Base-by-base conservation (phyloP, 1,139 yeast genomes). In the Pneumocystis oryctolagi region DNA sequence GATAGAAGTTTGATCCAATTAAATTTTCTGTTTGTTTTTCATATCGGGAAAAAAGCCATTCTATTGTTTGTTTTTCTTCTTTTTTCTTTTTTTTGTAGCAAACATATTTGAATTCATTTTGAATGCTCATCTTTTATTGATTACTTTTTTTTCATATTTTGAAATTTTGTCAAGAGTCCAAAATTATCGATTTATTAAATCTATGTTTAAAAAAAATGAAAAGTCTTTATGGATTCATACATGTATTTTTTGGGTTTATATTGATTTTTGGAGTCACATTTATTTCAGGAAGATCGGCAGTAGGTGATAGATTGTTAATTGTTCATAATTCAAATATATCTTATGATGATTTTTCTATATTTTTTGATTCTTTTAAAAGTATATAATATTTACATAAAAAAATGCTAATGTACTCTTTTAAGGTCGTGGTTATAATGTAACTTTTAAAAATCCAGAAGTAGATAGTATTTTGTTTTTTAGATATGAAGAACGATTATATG, bases 401-500 rank as follows among this genome's bases (percentile, higher is more conserved):
- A 31, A 25, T 37, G 20, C 58, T 55, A 64, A 31, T 16, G 16
- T 25, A 37, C 16, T 3, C 2, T 37, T 12, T 9, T 34, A 67
- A 63, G 71, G 68, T 9, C 74, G 77, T 40, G 72, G 73, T 2
- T 73, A 70, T 63, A 69, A 71, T 2, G 60, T 77, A 12, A 69
- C 71, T 6, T 67, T 72, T 60, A 68, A 68, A 34, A 65, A 69
- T 55, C 69, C 71, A 28, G 72, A 69, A 28, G 72, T 73, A 53
- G 73, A 72, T 3, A 67, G 67, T 1, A 68, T 77, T 14, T 71
- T 73, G 32, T 72, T 83, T 64, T 74, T 76, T 65, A 69, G 70
- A 60, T 77, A 75, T 63, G 82, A 79, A 56, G 74, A 72, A 58
- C 77, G 79, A 66, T 66, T 72, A 14, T 83, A 77, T 68, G 84